phyloP scores from a whole-genome alignment of 257 asterid genomes.

The Solanum habrochaites region DNA sequence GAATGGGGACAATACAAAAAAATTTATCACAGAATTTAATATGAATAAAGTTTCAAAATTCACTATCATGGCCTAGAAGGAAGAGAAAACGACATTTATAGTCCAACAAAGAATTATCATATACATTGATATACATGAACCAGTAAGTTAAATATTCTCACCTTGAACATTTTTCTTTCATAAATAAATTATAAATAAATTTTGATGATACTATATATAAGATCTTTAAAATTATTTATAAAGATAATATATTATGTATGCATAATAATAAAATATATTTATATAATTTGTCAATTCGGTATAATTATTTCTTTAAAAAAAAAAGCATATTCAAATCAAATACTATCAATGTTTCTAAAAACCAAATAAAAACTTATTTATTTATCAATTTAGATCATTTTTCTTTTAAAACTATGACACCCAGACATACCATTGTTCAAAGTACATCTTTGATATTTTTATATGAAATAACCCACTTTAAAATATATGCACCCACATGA shows the following conservation, averaged over 20 bases:
- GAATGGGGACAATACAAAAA: not conserved
- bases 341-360: not conserved
- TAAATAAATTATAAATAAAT: no score
- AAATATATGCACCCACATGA: not conserved
- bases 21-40: not conserved
- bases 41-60: not conserved
- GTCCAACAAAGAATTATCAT: not conserved
- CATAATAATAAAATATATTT: no score
- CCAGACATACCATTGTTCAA: not conserved
- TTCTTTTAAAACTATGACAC: not conserved
- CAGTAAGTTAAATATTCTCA: not conserved
- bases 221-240: no score
- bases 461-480: not conserved
- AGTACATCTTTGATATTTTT: not conserved
- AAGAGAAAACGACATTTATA: not conserved
- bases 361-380: not conserved
- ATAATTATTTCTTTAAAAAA: rapidly evolving
- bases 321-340: not conserved
- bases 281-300: no score
- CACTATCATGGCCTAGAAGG: not conserved
- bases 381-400: not conserved
- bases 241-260: not conserved
- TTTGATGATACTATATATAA: not conserved
- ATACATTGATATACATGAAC: not conserved
- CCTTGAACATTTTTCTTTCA: not conserved